These are phyloP conservation scores for Pseudocercospora crystallina DNA, from an alignment of 2,329 filamentous ascomycete species.

Conservation along the genomic window DNA sequence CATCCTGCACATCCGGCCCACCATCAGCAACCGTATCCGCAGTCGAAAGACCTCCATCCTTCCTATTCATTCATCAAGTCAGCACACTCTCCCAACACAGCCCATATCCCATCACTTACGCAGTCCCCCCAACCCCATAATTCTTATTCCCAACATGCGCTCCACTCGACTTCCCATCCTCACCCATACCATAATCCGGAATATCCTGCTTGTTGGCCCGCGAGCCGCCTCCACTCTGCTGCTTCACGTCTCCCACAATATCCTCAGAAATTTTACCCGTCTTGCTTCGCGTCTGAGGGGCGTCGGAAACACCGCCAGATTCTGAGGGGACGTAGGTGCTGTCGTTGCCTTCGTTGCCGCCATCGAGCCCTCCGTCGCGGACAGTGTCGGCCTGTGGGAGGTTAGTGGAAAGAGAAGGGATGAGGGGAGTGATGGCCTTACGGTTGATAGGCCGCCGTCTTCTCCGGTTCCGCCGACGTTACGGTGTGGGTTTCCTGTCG, in stretches of 20 bases:
- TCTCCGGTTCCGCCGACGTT: constrained; percentile 21
- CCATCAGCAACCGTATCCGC: constrained; percentile 23
- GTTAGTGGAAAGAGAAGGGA: too few species aligned
- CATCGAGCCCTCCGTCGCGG: constrained; percentile 18
- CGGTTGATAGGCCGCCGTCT: constrained; percentile 23
- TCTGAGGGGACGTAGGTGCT: constrained; percentile 6
- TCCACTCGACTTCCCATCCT: constrained; percentile 9
- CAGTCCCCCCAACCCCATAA: constrained; percentile 26
- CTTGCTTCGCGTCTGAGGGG: constrained; percentile 1
- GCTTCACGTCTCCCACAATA: neutral
- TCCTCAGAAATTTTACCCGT: neutral
- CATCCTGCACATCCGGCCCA: constrained; percentile 15
- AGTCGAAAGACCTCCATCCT: constrained; percentile 26
- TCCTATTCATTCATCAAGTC: constrained; percentile 4
- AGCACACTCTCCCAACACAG: too few species aligned
- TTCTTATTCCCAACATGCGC: constrained; percentile 17
- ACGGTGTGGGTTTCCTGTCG: constrained; percentile 16
- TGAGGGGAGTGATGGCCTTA: too few species aligned
- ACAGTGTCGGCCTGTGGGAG: constrained; percentile 10
- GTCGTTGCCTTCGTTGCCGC: constrained; percentile 10
- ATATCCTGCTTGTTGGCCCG: constrained; percentile 12
- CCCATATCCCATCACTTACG: too few species aligned
- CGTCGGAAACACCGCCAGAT: neutral
- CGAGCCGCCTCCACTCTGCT: neutral
- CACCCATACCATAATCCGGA: constrained; percentile 7